Evolutionary conservation across 2,329 filamentous ascomycete genomes (phyloP), one percentile per base, ranked within the genome.

Genomic region (Sporothrix protearum): DNA sequence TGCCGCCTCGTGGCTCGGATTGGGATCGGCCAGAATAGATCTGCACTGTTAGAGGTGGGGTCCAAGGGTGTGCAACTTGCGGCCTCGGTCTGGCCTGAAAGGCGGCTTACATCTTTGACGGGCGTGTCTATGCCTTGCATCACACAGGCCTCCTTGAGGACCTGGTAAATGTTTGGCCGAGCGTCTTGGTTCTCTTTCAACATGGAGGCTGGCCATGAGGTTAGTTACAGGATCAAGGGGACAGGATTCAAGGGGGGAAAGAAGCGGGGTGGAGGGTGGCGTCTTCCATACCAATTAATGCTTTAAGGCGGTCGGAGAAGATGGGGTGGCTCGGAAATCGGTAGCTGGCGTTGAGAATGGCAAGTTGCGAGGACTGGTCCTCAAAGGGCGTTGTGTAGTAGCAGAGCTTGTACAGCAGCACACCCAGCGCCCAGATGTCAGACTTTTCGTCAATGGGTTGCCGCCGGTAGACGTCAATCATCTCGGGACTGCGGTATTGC

Each of bases 301-400:
- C 89, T 84, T 97, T 97, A 71, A 97, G 82, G 71, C 91, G 89
- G 76, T 97, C 92, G 0, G 96, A 97, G 79, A 99, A 99, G 22
- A 88, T 84, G 36, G 96, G 96, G 78, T 97, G 93, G 73, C 86
- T 88, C 6, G 95, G 96, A 77, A 93, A 99, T 78, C 92, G 94
- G 85, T 93, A 98, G 80, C 89, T 96, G 68, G 96, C 96, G 79
- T 98, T 98, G 73, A 99, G 83, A 75, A 99, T 99, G 14, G 96
- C 96, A 84, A 98, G 92, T 82, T 97, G 95, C 33, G 96, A 96
- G 1, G 73, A 73, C 78, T 97, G 94, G 75, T 98, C 95, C 82
- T 99, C 96, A 77, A 99, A 99, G 0, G 96, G 96, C 6, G 96
- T 99, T 1, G 96, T 99, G 81, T 99, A 99, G 82, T 98, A 99